phyloP scores from a whole-genome alignment of 139 green algal genomes.

The Chlorella sorokiniana region DNA sequence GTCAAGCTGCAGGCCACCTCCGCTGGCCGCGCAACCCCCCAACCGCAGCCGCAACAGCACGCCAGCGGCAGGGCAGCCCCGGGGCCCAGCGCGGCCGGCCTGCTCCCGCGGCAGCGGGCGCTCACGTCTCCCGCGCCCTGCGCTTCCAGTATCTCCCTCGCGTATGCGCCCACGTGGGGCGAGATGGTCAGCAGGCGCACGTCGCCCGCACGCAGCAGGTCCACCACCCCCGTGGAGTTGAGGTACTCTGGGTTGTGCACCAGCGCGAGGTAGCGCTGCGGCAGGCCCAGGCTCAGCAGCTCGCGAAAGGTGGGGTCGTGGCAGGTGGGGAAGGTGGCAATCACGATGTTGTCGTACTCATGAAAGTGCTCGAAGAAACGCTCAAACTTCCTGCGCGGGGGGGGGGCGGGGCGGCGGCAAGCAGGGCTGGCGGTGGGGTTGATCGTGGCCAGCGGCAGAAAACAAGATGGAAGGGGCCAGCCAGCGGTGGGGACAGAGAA shows the following conservation, averaged over 20 bases:
- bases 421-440: no score
- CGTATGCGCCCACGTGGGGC: conserved; percentile 33
- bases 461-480: no score
- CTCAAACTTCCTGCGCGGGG: conserved; percentile 26
- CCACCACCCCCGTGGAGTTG: background rate
- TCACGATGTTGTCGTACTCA: conserved; percentile 39
- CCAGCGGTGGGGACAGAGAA: no score
- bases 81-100: no score
- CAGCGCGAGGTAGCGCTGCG: conserved; percentile 38
- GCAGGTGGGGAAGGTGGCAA: conserved; percentile 47
- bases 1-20: no score
- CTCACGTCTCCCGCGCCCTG: conserved; percentile 18
- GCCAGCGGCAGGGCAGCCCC: no score
- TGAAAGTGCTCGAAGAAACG: conserved; percentile 41
- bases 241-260: conserved; percentile 45
- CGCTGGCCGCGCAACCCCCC: no score
- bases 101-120: no score
- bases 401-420: background rate
- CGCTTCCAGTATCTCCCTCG: background rate
- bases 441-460: no score
- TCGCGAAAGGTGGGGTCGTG: conserved; percentile 24
- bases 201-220: background rate
- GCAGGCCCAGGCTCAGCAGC: conserved; percentile 25
- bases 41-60: no score
- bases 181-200: conserved; percentile 42